phyloP scores from a whole-genome alignment of 148 eudicot genomes.

The Linanthus parryae region DNA sequence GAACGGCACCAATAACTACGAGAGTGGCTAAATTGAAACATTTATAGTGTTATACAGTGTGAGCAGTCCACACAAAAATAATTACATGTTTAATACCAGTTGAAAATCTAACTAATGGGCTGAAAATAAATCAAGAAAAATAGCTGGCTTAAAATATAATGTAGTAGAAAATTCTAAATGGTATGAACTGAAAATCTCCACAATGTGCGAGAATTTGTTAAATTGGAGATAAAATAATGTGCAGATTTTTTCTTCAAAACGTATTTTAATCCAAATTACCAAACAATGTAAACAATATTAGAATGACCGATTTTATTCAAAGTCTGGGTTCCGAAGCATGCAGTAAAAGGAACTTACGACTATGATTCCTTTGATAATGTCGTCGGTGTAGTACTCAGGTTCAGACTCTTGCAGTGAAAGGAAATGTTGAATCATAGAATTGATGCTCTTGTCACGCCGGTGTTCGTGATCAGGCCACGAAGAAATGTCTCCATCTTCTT shows the following conservation, averaged over 20 bases:
- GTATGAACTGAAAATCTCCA: too few species aligned
- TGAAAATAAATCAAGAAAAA: too few species aligned
- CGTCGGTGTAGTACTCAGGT: conserved; percentile 22
- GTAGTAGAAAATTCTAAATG: neutral
- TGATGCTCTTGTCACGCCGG: neutral
- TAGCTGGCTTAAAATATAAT: too few species aligned
- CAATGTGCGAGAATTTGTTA: too few species aligned
- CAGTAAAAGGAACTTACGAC: conserved; percentile 16
- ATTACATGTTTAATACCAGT: too few species aligned
- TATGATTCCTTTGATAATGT: conserved; percentile 31
- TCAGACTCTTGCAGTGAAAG: conserved; percentile 24
- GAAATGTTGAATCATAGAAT: conserved; percentile 22
- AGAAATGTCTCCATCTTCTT: conserved; percentile 19
- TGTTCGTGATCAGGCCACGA: conserved; percentile 19
- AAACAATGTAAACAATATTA: neutral
- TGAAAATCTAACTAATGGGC: too few species aligned
- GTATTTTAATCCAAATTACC: neutral
- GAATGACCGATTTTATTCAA: neutral
- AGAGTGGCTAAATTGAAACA: neutral
- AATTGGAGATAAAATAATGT: too few species aligned
- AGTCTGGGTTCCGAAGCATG: neutral
- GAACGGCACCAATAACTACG: neutral
- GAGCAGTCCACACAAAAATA: too few species aligned
- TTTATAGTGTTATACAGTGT: too few species aligned
- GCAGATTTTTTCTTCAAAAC: neutral